Percentiles rank a stretch among this genome's conserved stretches.
Conservation (phyloP, 2,329 filamentous ascomycete species). For the Sarocladiaceae sp. region DNA sequence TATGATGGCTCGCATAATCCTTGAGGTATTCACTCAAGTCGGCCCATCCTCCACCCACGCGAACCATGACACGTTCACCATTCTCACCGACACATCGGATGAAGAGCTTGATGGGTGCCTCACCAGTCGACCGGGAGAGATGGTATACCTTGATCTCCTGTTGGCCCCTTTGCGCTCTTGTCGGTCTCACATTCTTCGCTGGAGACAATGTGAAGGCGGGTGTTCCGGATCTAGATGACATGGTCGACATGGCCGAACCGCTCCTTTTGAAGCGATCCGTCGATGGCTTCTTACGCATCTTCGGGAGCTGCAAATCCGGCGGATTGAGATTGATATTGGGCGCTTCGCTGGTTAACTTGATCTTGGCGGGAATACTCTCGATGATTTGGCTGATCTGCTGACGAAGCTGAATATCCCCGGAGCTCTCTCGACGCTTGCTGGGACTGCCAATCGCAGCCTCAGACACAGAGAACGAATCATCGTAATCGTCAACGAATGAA, state of each 20-base stretch:
- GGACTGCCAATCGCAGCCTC: slow-evolving; percentile 19
- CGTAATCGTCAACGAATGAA: slow-evolving; percentile 43
- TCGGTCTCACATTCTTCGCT: slow-evolving; percentile 45
- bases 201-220: slow-evolving; percentile 69
- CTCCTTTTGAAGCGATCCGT: slow-evolving; percentile 42
- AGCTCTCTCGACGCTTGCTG: slow-evolving; percentile 26
- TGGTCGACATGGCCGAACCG: slow-evolving; percentile 40
- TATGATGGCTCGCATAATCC: slow-evolving; percentile 90
- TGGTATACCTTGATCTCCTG: slow-evolving; percentile 90
- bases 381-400: slow-evolving; percentile 78
- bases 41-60: slow-evolving; percentile 97
- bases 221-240: slow-evolving; percentile 55
- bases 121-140: slow-evolving; percentile 75
- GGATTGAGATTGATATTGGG: slow-evolving; percentile 51
- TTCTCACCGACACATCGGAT: slow-evolving; percentile 87
- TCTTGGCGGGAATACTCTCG: slow-evolving; percentile 71
- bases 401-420: slow-evolving; percentile 65
- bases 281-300: slow-evolving; percentile 38
- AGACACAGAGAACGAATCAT: slow-evolving; percentile 32
- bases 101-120: slow-evolving; percentile 89
- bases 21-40: slow-evolving; percentile 92
- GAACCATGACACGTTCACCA: slow-evolving; percentile 93
- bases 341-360: slow-evolving; percentile 62
- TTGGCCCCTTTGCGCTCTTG: slow-evolving; percentile 45
- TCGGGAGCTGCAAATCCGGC: slow-evolving; percentile 50